Base-by-base conservation (phyloP, 768 basidiomycete genomes). In the Hygrocybe coccinea region DNA sequence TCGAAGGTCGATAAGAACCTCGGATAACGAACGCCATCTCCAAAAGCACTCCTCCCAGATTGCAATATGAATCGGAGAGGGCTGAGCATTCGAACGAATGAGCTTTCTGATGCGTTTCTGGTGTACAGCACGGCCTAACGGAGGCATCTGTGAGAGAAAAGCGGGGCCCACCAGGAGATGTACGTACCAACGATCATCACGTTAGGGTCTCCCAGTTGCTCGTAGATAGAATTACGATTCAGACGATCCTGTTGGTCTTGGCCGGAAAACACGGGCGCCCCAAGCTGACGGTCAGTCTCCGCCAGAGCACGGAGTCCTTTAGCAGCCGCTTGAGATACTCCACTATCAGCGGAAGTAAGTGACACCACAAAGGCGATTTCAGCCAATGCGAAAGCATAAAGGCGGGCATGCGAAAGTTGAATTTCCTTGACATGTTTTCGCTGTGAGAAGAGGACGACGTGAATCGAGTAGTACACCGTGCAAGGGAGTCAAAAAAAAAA, bases 1-100 rank as follows among this genome's bases (percentile, higher is more conserved):
- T 17, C 71, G 52, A 6, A 62, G 59, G 14, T 74, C 78, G 58
- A 78, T 76, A 44, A 86, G 72, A 48, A 78, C 71, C 63, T 88
- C 87, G 12, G 81, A 81, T 43, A 91, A 69, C 5, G 74, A 70
- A 24, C 77, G 75, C 89, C 89, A 92, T 47, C 89, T 76, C 73
- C 79, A 85, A 66, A 86, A 91, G 57, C 83, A 86, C 63, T 93
- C 91, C 59, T 86, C 77, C 91, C 91, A 94, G 2, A 89, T 85
- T 0, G 86, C 87, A 19, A 87, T 73, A 51, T 89, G 82, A n/a
- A 82, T 78, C 1, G 83, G 79, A 29, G 80, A 79, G 12, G 86
- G 82, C 25, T 79, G 80, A 1, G 82, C 77, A 45, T 90, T 76
- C 52, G 81, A 65, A 5, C 87, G 80, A 50, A 91, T 67, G 22